phyloP scores from a whole-genome alignment of 2,329 filamentous ascomycete genomes.

The Penicillium sp. region DNA sequence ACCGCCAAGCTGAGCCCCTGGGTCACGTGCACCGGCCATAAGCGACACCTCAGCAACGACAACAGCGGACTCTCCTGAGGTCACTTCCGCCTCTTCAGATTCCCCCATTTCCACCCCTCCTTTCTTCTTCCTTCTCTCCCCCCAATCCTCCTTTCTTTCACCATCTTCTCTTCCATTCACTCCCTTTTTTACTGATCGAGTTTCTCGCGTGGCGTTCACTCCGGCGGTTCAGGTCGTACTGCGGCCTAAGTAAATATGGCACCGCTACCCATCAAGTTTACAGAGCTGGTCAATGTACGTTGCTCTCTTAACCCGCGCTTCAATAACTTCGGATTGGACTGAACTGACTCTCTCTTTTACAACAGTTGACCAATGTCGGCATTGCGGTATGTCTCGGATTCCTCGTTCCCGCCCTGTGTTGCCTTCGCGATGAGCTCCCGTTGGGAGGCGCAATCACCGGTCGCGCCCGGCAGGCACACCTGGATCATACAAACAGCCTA shows the following conservation, averaged over 20 bases:
- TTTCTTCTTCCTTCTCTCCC: constrained; percentile 22
- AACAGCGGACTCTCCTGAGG: constrained; percentile 45
- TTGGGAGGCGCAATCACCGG: constrained; percentile 24
- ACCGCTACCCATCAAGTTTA: constrained; percentile 88
- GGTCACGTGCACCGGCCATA: constrained; percentile 38
- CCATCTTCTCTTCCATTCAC: constrained; percentile 13
- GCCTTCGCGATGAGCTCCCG: constrained; percentile 19
- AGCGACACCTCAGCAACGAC: constrained; percentile 48
- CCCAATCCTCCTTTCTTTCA: constrained; percentile 25
- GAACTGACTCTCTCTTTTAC: constrained; percentile 16
- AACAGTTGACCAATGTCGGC: constrained; percentile 57
- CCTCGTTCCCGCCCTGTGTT: constrained; percentile 14
- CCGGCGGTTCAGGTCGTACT: constrained; percentile 48
- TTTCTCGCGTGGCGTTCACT: constrained; percentile 44
- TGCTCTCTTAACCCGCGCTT: constrained; percentile 35
- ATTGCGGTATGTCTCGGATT: constrained; percentile 55
- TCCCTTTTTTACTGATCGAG: constrained; percentile 23
- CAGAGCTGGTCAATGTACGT: constrained; percentile 79
- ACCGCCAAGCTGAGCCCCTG: constrained; percentile 20
- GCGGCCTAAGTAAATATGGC: constrained; percentile 54
- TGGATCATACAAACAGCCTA: constrained; percentile 11
- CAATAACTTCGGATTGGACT: neutral
- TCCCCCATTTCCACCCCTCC: constrained; percentile 23
- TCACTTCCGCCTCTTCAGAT: constrained; percentile 42
- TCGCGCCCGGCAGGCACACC: constrained; percentile 11